A percentile compares a stretch with the other conserved stretches of the same genome.
Evolutionary conservation across 169 alveolate species (phyloP).

Genomic region (Cryptosporidium canis): DNA sequence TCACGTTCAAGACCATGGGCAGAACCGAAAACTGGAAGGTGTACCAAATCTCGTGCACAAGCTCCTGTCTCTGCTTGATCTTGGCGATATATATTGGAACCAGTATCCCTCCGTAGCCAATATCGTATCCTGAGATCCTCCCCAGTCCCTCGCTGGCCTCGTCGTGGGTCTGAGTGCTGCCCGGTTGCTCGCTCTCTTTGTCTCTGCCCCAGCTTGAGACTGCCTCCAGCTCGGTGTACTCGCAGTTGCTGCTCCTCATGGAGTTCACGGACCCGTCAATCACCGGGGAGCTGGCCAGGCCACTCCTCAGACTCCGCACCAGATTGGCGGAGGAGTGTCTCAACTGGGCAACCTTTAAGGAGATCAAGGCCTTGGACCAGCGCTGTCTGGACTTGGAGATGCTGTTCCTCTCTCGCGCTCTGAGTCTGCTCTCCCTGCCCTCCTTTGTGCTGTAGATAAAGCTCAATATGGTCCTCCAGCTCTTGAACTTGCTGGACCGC

Average conservation of each 20-base stretch:
- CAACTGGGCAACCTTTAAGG: conserved; percentile 14
- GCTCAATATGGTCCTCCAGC: conserved; percentile 24
- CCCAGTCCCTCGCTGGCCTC: background rate
- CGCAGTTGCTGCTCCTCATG: background rate
- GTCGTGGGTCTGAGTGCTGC: background rate
- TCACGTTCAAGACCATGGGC: background rate
- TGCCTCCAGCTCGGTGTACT: background rate
- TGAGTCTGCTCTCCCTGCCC: background rate
- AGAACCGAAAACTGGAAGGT: conserved; percentile 30
- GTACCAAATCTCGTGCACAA: conserved; percentile 51
- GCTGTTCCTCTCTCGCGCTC: background rate
- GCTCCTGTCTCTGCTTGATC: conserved; percentile 53
- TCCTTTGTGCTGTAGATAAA: background rate
- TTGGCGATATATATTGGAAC: conserved; percentile 66
- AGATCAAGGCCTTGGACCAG: conserved; percentile 32
- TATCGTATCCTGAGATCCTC: background rate
- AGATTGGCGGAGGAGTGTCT: background rate
- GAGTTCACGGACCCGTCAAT: background rate
- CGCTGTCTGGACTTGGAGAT: conserved; percentile 13
- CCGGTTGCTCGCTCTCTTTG: background rate
- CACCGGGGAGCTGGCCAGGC: background rate
- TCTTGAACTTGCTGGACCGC: conserved; percentile 35
- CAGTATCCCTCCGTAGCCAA: conserved; percentile 48
- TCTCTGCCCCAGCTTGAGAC: background rate
- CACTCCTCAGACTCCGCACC: background rate